Evolutionary conservation across 371 early-diverging fungal genomes (phyloP).

Genomic region (Mucor circinelloides): DNA sequence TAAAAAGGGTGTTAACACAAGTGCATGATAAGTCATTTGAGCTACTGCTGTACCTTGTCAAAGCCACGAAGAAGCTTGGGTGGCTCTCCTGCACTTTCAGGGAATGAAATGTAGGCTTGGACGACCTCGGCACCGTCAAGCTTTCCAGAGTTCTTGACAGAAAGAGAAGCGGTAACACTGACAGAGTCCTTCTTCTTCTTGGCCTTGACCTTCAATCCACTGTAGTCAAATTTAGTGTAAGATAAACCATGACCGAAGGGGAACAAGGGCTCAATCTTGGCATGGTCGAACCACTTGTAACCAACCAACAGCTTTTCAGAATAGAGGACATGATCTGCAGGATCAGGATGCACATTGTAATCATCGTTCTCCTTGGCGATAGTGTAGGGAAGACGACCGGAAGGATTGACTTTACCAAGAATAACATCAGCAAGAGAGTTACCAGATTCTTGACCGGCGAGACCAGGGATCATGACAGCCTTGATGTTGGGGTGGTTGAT

Average conservation of each 20-base stretch:
- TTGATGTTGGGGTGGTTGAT: slow-evolving; percentile 58
- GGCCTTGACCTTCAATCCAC: slow-evolving; percentile 24
- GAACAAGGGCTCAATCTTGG: slow-evolving; percentile 51
- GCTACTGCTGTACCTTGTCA: slow-evolving; percentile 38
- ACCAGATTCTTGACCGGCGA: slow-evolving; percentile 65
- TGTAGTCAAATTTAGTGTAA: slow-evolving; percentile 60
- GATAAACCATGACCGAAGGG: slow-evolving; percentile 69
- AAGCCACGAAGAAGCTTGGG: slow-evolving; percentile 59
- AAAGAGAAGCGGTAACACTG: slow-evolving; percentile 34
- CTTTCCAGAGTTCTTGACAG: slow-evolving; percentile 52
- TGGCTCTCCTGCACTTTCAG: slow-evolving; percentile 47
- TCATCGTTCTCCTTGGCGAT: slow-evolving; percentile 46
- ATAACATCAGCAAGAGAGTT: slow-evolving; percentile 63
- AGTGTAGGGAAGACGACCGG: slow-evolving; percentile 66
- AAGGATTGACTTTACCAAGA: slow-evolving; percentile 63
- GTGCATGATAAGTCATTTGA: not conserved
- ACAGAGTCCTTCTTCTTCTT: slow-evolving; percentile 1
- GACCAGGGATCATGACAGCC: slow-evolving; percentile 56
- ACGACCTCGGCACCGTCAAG: slow-evolving; percentile 59
- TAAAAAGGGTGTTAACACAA: not conserved
- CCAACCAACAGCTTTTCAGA: slow-evolving; percentile 57
- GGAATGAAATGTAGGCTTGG: slow-evolving; percentile 60
- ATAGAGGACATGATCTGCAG: slow-evolving; percentile 32
- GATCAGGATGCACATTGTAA: slow-evolving; percentile 28
- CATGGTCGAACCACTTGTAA: slow-evolving; percentile 55